phyloP scores from a whole-genome alignment of 164 flowering plant genomes.

The Malania oleifera region DNA sequence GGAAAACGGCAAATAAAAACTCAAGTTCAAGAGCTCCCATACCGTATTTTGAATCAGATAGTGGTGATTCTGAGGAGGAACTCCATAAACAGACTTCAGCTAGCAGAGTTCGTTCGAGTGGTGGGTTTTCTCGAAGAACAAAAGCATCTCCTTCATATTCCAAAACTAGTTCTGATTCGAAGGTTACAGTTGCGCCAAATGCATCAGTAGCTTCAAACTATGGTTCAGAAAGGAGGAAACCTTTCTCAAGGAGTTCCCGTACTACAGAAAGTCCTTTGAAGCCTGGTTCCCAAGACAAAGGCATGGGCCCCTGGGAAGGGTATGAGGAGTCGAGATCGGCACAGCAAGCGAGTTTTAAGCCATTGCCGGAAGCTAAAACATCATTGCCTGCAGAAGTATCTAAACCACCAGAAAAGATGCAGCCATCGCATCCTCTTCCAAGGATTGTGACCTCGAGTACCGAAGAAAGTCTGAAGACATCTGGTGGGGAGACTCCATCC shows the following conservation, averaged over 20 bases:
- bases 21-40: slow-evolving; percentile 17
- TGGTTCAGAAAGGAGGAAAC: slow-evolving; percentile 21
- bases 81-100: slow-evolving; percentile 14
- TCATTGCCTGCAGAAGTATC: slow-evolving; percentile 9
- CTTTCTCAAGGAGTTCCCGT: slow-evolving; percentile 19
- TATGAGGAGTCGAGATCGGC: slow-evolving; percentile 13
- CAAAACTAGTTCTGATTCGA: slow-evolving; percentile 10
- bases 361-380: slow-evolving; percentile 13
- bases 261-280: slow-evolving; percentile 16
- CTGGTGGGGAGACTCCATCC: slow-evolving; percentile 19
- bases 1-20: slow-evolving; percentile 5
- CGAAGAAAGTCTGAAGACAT: slow-evolving; percentile 18
- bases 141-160: slow-evolving; percentile 29
- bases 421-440: slow-evolving; percentile 12
- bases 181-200: slow-evolving; percentile 14
- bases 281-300: slow-evolving; percentile 10
- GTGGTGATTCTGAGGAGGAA: slow-evolving; percentile 33
- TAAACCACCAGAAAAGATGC: slow-evolving; percentile 16
- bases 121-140: slow-evolving; percentile 52
- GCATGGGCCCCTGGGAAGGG: slow-evolving; percentile 12
- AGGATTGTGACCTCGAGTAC: slow-evolving; percentile 16
- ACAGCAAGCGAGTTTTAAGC: slow-evolving; percentile 14
- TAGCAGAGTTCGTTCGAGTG: slow-evolving; percentile 17
- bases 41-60: slow-evolving; percentile 31
- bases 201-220: slow-evolving; percentile 18